Percentiles rank a stretch among this genome's conserved stretches.
Evolutionary conservation across 495 filamentous ascomycete species (phyloP).

Genomic region (Letharia lupina): DNA sequence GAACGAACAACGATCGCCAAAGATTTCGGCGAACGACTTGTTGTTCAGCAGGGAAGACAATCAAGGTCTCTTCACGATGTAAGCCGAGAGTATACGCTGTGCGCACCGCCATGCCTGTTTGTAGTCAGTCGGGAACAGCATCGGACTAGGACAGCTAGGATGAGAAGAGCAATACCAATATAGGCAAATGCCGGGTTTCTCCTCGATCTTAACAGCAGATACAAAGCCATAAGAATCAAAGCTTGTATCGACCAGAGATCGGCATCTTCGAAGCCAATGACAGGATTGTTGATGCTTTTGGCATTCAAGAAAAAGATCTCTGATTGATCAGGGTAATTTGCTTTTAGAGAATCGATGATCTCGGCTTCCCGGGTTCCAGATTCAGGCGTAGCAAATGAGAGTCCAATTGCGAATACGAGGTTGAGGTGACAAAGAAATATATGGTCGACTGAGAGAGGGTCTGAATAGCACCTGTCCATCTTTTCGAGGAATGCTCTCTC

Average conservation of each 20-base stretch:
- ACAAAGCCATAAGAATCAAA: conserved; percentile 51
- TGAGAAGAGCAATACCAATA: conserved; percentile 33
- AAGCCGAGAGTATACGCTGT: conserved; percentile 52
- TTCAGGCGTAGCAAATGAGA: conserved; percentile 47
- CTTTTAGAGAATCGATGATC: conserved; percentile 44
- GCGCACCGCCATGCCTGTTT: conserved; percentile 52
- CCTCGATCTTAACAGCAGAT: conserved; percentile 48
- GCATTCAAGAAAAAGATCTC: conserved; percentile 54
- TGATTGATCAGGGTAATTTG: conserved; percentile 39
- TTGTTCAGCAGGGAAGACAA: conserved; percentile 39
- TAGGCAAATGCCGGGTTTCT: conserved; percentile 54
- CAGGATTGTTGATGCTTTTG: conserved; percentile 45
- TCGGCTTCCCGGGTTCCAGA: conserved; percentile 39
- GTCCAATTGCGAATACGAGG: conserved; percentile 51
- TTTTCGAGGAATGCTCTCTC: conserved; percentile 39
- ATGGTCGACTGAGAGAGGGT: conserved; percentile 42
- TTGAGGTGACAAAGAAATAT: conserved; percentile 47
- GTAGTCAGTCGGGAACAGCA: background rate
- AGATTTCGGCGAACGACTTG: conserved; percentile 43
- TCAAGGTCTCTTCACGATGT: conserved; percentile 53
- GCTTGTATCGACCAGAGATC: conserved; percentile 57
- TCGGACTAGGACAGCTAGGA: conserved; percentile 16
- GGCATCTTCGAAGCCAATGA: conserved; percentile 51
- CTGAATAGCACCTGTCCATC: conserved; percentile 44
- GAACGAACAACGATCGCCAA: conserved; percentile 53